A percentile compares a stretch with the other conserved stretches of the same genome.
These are phyloP conservation scores for Xylariaceae sp. DNA, from an alignment of 2,329 filamentous ascomycete species.

Conservation along the genomic window DNA sequence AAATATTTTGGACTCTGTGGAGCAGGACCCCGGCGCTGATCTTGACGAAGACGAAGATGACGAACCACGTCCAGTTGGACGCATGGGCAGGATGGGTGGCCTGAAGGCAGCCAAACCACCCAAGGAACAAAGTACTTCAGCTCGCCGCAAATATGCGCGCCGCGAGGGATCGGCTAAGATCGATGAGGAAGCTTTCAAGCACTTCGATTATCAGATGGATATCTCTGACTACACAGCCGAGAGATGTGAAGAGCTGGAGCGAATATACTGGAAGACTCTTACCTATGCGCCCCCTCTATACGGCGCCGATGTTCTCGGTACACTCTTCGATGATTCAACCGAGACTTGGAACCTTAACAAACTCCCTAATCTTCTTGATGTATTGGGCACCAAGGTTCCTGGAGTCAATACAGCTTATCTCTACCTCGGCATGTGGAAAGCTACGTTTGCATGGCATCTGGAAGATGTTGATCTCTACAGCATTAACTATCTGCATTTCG, in stretches of 20 bases:
- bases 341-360: slow-evolving; percentile 93
- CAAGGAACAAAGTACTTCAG: slow-evolving; percentile 73
- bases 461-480: slow-evolving; percentile 99
- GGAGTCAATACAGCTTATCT: slow-evolving; percentile 98
- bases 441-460: slow-evolving; percentile 97
- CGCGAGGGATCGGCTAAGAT: slow-evolving; percentile 73
- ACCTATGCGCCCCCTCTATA: slow-evolving; percentile 95
- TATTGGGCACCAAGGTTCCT: slow-evolving; percentile 90
- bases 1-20: slow-evolving; percentile 45
- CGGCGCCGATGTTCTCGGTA: slow-evolving; percentile 93
- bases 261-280: slow-evolving; percentile 94
- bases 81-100: slow-evolving; percentile 53
- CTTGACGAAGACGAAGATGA: slow-evolving; percentile 43
- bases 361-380: slow-evolving; percentile 86
- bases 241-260: slow-evolving; percentile 89
- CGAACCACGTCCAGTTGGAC: slow-evolving; percentile 34
- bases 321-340: slow-evolving; percentile 82
- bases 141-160: slow-evolving; percentile 80
- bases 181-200: slow-evolving; percentile 85
- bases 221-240: slow-evolving; percentile 86
- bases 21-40: slow-evolving; percentile 44
- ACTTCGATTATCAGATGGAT: slow-evolving; percentile 87
- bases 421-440: slow-evolving; percentile 99
- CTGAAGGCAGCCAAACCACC: slow-evolving; percentile 46
- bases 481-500: slow-evolving; percentile 99